phyloP scores from a whole-genome alignment of 2,329 filamentous ascomycete species.

The Sporothrix inflata region DNA sequence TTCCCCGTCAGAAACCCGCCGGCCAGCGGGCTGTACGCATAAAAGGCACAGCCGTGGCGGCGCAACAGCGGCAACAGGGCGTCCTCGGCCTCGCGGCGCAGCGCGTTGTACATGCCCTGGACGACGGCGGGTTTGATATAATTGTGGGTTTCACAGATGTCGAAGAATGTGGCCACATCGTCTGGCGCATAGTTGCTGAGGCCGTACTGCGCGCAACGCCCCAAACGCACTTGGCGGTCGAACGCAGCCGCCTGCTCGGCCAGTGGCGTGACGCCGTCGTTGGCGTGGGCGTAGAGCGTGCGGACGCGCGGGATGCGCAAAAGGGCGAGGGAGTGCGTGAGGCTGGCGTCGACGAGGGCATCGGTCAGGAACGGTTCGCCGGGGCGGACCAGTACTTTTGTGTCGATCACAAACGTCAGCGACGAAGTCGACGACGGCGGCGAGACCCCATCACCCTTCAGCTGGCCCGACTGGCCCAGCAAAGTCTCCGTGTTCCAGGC shows the following conservation, averaged over 20 bases:
- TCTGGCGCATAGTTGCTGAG: slow-evolving; percentile 41
- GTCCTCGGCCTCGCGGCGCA: slow-evolving; percentile 33
- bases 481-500: slow-evolving; percentile 34
- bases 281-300: slow-evolving; percentile 37
- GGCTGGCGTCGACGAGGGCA: slow-evolving; percentile 23
- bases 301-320: slow-evolving; percentile 21
- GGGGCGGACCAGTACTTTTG: slow-evolving; percentile 29
- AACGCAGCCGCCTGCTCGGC: slow-evolving; percentile 39
- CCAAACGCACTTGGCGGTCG: slow-evolving; percentile 41
- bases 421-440: too few relatives aligned
- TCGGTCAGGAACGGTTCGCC: slow-evolving; percentile 20
- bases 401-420: slow-evolving; percentile 31
- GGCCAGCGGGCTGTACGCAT: slow-evolving; percentile 32
- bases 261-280: slow-evolving; percentile 38
- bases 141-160: slow-evolving; percentile 39
- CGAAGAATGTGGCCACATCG: slow-evolving; percentile 38
- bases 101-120: slow-evolving; percentile 45
- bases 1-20: slow-evolving; percentile 35
- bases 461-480: slow-evolving; percentile 31
- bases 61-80: slow-evolving; percentile 32
- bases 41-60: slow-evolving; percentile 43
- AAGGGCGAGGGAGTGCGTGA: slow-evolving; percentile 29
- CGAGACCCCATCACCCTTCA: background rate
- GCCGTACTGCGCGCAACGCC: slow-evolving; percentile 38
- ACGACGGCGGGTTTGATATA: slow-evolving; percentile 42